Conservation (phyloP, 2,329 filamentous ascomycete genomes). For the Fusarium tjaetaba region DNA sequence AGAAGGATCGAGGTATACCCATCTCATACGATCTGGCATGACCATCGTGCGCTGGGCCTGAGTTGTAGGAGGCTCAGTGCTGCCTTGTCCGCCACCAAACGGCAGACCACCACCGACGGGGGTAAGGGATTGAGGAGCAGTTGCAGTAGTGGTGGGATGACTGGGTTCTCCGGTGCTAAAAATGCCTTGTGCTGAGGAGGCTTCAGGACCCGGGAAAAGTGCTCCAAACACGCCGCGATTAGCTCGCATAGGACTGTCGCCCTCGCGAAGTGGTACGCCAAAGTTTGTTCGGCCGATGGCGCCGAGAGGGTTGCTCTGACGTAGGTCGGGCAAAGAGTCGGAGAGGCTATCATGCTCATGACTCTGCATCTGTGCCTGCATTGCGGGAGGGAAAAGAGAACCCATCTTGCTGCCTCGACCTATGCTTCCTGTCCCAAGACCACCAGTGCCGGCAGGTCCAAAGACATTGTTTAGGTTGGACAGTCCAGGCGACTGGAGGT, state of each 20-base stretch:
- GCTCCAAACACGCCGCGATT: slow-evolving; percentile 67
- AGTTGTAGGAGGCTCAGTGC: slow-evolving; percentile 64
- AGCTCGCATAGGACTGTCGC: slow-evolving; percentile 67
- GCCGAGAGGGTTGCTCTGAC: slow-evolving; percentile 70
- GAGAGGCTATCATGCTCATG: slow-evolving; percentile 71
- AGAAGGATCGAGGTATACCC: slow-evolving; percentile 97
- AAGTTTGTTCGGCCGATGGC: slow-evolving; percentile 73
- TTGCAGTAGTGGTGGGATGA: slow-evolving; percentile 48
- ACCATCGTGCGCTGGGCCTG: slow-evolving; percentile 88
- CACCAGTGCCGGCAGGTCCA: slow-evolving; percentile 66
- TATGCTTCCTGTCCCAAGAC: slow-evolving; percentile 70
- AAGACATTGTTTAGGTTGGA: slow-evolving; percentile 76
- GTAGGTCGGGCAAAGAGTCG: slow-evolving; percentile 68
- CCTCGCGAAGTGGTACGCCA: slow-evolving; percentile 63
- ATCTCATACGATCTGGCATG: slow-evolving; percentile 98
- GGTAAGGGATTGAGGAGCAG: slow-evolving; percentile 49
- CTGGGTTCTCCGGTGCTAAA: slow-evolving; percentile 53
- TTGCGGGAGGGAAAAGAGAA: slow-evolving; percentile 85
- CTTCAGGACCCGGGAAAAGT: slow-evolving; percentile 56
- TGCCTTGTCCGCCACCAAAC: slow-evolving; percentile 50
- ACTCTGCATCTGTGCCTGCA: slow-evolving; percentile 90
- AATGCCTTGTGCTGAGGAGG: slow-evolving; percentile 46
- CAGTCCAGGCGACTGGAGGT: slow-evolving; percentile 79
- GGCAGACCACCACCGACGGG: slow-evolving; percentile 49
- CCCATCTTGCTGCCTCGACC: slow-evolving; percentile 84